Conservation (phyloP, 1,284 basidiomycete genomes). For the Flammula alnicola region DNA sequence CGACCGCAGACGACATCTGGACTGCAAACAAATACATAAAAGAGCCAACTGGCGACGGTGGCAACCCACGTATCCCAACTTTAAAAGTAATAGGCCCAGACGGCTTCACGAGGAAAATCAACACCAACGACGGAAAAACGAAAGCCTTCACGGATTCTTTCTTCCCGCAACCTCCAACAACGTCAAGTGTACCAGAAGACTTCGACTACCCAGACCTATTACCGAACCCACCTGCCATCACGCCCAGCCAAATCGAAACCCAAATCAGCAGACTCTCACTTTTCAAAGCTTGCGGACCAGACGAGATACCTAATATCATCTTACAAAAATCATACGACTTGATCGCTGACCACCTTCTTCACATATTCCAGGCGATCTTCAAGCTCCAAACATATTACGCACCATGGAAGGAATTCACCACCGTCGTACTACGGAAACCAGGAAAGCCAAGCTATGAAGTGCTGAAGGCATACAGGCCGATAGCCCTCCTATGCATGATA, state of each 20-base stretch:
- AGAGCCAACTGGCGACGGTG: slow-evolving; percentile 16
- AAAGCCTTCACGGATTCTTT: slow-evolving; percentile 22
- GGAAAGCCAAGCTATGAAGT: slow-evolving; percentile 32
- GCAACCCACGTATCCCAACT: slow-evolving; percentile 24
- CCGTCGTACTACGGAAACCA: slow-evolving; percentile 34
- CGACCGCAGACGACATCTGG: slow-evolving; percentile 24
- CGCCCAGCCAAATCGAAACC: slow-evolving; percentile 17
- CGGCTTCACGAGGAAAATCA: slow-evolving; percentile 3
- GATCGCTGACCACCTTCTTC: slow-evolving; percentile 23
- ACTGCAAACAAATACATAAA: slow-evolving; percentile 21
- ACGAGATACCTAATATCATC: slow-evolving; percentile 28
- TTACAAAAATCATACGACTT: slow-evolving; percentile 20
- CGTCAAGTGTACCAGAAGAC: slow-evolving; percentile 1
- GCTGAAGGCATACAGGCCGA: slow-evolving; percentile 35
- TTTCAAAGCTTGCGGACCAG: slow-evolving; percentile 23
- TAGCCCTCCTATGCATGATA: slow-evolving; percentile 31
- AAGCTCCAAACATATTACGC: slow-evolving; percentile 22
- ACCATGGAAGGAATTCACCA: slow-evolving; percentile 20
- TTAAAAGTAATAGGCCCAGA: slow-evolving; percentile 17
- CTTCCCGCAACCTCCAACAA: slow-evolving; percentile 21
- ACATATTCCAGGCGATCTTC: slow-evolving; percentile 28
- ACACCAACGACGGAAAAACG: slow-evolving; percentile 24
- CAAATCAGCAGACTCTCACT: slow-evolving; percentile 20
- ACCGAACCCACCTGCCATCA: slow-evolving; percentile 16
- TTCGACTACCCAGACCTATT: slow-evolving; percentile 26